These are phyloP conservation scores for Chloranthus sessilifolius DNA, from an alignment of 164 flowering plant genomes.

Conservation along the genomic window DNA sequence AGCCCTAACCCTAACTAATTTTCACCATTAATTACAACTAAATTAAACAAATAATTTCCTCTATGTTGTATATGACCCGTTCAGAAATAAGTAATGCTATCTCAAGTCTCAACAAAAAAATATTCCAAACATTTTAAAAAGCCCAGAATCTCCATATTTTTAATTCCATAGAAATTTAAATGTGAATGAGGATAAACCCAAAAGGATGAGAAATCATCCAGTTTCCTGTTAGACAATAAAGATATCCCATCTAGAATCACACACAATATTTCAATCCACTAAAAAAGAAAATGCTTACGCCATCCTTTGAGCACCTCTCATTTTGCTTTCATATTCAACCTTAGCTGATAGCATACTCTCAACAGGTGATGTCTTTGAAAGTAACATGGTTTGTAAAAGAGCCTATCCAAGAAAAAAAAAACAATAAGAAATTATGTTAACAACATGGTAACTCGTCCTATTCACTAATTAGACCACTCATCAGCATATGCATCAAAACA, in stretches of 20 bases:
- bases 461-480: too few species aligned
- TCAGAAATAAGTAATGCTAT: too few species aligned
- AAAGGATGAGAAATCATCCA: too few species aligned
- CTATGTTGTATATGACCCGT: too few species aligned
- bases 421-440: neutral
- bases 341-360: conserved; percentile 78
- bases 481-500: too few species aligned
- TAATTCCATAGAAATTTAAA: neutral
- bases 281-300: conserved; percentile 55
- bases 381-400: conserved; percentile 80
- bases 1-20: too few species aligned
- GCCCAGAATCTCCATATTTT: neutral
- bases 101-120: too few species aligned
- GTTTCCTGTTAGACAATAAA: neutral
- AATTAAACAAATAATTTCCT: too few species aligned
- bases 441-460: too few species aligned
- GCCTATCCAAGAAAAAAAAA: conserved; percentile 40
- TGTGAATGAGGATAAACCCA: too few species aligned
- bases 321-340: conserved; percentile 89
- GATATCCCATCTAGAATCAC: neutral
- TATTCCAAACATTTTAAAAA: too few species aligned
- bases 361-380: conserved; percentile 60
- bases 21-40: too few species aligned
- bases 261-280: neutral
- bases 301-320: conserved; percentile 96